Evolutionary conservation across 305 asterid genomes (phyloP).

Genomic region (Fraxinus sp.): DNA sequence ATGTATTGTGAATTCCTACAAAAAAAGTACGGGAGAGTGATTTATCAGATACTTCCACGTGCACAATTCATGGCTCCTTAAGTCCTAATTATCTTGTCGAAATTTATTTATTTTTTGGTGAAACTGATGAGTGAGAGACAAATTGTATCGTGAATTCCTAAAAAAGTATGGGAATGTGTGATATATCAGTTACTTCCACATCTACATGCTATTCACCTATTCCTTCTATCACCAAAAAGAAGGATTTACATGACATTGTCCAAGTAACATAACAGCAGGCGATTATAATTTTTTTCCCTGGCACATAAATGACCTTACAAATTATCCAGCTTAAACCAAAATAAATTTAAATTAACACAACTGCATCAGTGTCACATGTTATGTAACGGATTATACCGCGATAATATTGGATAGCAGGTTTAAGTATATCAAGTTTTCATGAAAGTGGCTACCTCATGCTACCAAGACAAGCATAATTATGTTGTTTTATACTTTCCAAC

Average conservation of each 20-base stretch:
- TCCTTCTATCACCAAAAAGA: background rate
- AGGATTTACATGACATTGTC: background rate
- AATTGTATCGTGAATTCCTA: background rate
- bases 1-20: too few species aligned
- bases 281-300: background rate
- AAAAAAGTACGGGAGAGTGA: too few species aligned
- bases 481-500: background rate
- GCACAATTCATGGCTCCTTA: too few species aligned
- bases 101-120: background rate
- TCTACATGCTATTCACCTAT: background rate
- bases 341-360: background rate
- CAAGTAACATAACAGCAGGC: background rate
- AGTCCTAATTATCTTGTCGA: background rate
- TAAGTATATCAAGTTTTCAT: background rate
- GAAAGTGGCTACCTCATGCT: slow-evolving; percentile 2
- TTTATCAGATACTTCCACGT: too few species aligned
- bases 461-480: background rate
- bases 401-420: background rate
- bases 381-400: background rate
- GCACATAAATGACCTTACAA: background rate
- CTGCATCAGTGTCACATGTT: background rate
- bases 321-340: background rate
- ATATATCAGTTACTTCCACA: background rate
- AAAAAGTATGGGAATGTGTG: background rate
- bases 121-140: background rate